Evolutionary conservation across 257 asterid genomes (phyloP).

Genomic region (Solanum clarkiae): DNA sequence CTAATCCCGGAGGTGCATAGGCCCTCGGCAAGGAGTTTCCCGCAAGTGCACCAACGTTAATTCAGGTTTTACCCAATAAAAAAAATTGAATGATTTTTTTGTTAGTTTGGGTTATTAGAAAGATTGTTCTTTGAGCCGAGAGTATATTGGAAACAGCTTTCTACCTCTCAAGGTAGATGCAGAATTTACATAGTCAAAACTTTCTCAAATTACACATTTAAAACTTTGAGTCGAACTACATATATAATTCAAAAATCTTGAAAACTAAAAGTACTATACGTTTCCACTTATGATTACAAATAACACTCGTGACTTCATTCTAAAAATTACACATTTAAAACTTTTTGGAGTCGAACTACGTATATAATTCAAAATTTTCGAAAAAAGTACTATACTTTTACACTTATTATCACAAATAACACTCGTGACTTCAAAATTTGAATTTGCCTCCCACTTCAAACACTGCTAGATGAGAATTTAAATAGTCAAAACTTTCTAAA

Average conservation of each 20-base stretch:
- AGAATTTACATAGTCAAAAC: too few relatives aligned
- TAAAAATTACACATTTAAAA: background rate
- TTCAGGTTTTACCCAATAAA: too few relatives aligned
- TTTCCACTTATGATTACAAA: background rate
- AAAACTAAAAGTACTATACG: background rate
- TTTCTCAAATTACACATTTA: background rate
- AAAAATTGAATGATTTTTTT: too few relatives aligned
- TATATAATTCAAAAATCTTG: background rate
- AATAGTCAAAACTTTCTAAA: background rate
- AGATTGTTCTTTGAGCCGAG: too few relatives aligned
- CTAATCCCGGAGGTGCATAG: too few relatives aligned
- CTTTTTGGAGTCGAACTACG: background rate
- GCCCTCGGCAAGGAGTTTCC: too few relatives aligned
- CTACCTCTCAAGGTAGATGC: too few relatives aligned
- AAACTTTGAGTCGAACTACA: background rate
- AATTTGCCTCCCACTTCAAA: background rate
- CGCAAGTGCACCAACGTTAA: too few relatives aligned
- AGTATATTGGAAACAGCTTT: too few relatives aligned
- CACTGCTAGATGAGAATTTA: background rate
- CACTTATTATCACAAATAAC: background rate
- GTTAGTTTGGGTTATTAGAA: too few relatives aligned
- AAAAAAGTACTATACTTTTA: background rate
- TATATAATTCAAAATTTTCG: background rate
- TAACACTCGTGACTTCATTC: background rate
- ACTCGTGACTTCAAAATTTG: background rate